A percentile compares a stretch with the other conserved stretches of the same genome.
These are phyloP conservation scores for Larix kaempferi DNA, from an alignment of 75 land plant species.

Conservation along the genomic window DNA sequence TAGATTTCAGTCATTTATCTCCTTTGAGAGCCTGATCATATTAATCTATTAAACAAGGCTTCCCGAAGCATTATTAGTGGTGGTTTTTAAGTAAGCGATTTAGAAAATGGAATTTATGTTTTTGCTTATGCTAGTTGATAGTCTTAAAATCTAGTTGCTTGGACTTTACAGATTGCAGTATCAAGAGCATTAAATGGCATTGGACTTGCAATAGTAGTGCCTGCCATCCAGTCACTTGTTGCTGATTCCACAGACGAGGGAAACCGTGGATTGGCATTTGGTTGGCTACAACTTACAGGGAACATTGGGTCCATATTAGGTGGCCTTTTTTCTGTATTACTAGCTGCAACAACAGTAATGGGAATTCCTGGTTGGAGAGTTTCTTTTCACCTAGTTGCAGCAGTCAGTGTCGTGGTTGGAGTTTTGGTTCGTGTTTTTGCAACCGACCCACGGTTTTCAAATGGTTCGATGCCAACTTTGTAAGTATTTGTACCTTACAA, in stretches of 20 bases:
- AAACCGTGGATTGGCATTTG: too few species aligned
- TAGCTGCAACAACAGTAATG: constrained; percentile 57
- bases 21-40: too few species aligned
- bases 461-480: constrained; percentile 1
- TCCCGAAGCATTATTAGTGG: too few species aligned
- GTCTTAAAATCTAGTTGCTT: too few species aligned
- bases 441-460: constrained; percentile 55
- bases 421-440: constrained; percentile 56
- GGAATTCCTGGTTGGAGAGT: constrained; percentile 83
- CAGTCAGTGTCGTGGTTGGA: constrained; percentile 62
- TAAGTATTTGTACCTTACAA: not conserved
- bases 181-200: constrained; percentile 88
- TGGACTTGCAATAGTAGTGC: constrained; percentile 83
- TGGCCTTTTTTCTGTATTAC: constrained; percentile 50
- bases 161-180: constrained; percentile 50
- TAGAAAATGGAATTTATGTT: too few species aligned
- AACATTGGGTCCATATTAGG: constrained; percentile 74
- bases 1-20: too few species aligned
- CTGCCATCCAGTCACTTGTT: constrained; percentile 79
- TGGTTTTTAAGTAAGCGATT: too few species aligned
- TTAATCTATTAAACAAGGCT: too few species aligned
- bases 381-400: constrained; percentile 68
- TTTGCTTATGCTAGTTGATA: too few species aligned
- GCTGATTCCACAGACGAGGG: constrained; percentile 16
- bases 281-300: constrained; percentile 67